Evolutionary conservation across 768 basidiomycete genomes (phyloP), one percentile per base, ranked within the genome.

Genomic region (Leccinum boreale): DNA sequence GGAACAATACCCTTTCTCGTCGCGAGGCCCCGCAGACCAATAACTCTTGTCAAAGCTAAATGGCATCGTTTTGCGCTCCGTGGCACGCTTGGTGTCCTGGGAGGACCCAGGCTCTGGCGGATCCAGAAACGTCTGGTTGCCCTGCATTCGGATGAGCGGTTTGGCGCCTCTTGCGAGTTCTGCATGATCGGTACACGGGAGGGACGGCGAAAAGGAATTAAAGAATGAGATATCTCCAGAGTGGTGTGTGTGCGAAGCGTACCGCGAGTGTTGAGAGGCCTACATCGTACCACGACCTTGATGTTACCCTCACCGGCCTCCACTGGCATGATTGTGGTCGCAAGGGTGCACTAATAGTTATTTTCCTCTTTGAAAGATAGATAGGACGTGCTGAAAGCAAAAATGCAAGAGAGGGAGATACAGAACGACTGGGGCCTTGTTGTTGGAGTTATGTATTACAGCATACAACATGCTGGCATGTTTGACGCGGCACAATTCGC

Each of bases 1-100:
- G 4, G 90, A 92, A 64, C 94, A 95, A 69, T 98, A 98, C 14
- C 81, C 79, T 1, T 92, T 88, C 57, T 97, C 96, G 68, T 94
- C 90, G 65, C 91, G 81, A 10, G 89, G 81, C 1, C 94, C 92
- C 14, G 94, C 94, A 42, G 93, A 94, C 95, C 94, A 96, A 74
- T 98, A 98, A 55, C 89, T 91, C 81, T 95, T 96, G 82, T 98
- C 96, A 64, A 98, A 98, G 61, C 90, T 89, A 74, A 98, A 98
- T 0, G 82, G 73, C 85, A 94, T 89, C 6, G 87, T 83, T 77
- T 90, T 96, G 65, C 92, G 86, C 74, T 97, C 95, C 8, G 90
- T 87, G 17, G 93, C 90, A 67, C 92, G 89, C 67, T 90, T 91
- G 19, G 82, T 72, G 67, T 85, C 83, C 68, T 85, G 86, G 42